Conservation (phyloP, 139 green algal genomes). For the Micractinium conductrix region DNA sequence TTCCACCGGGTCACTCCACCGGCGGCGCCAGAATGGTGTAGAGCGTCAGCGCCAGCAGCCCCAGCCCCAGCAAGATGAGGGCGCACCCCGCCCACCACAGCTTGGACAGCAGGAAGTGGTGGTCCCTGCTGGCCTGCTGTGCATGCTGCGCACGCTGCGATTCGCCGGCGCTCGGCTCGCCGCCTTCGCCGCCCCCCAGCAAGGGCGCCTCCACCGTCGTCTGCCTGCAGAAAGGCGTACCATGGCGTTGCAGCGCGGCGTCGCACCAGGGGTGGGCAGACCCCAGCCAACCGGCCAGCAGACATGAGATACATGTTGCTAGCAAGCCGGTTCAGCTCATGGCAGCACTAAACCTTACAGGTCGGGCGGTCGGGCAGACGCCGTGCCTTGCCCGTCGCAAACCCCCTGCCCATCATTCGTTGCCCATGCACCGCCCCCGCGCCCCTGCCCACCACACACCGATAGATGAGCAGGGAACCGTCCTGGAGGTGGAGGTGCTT, state of each 20-base stretch:
- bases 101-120: constrained; percentile 29
- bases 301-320: no score
- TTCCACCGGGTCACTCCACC: no score
- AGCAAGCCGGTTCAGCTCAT: no score
- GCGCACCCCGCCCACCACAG: constrained; percentile 31
- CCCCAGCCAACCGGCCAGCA: no score
- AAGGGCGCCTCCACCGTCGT: background rate
- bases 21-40: constrained; percentile 7
- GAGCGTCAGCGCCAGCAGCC: constrained; percentile 14
- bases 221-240: background rate
- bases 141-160: background rate
- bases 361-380: no score
- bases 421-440: no score
- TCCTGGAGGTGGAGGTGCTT: constrained; percentile 8
- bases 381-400: no score
- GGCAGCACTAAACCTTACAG: no score
- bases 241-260: no score
- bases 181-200: background rate
- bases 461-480: background rate
- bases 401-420: no score
- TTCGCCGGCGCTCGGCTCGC: background rate
- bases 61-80: constrained; percentile 15
- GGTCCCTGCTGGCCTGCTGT: background rate
- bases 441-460: no score
- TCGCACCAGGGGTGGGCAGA: no score